Conservation (phyloP, 768 basidiomycete species). For the Tricholoma hemisulphureum region DNA sequence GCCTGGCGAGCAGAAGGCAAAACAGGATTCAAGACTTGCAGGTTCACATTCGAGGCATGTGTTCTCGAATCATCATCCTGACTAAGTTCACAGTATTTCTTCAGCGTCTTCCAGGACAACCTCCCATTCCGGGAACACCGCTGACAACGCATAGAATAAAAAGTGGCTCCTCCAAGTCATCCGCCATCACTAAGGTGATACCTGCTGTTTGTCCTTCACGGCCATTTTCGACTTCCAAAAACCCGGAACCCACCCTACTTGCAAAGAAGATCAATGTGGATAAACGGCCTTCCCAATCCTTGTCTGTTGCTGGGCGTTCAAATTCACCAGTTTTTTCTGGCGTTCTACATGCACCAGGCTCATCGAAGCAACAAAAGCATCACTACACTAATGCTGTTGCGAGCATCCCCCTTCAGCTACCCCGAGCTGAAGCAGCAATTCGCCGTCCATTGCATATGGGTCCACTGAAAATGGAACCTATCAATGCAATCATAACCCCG, state of each 20-base stretch:
- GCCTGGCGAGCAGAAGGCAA: constrained; percentile 19
- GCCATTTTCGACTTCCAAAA: background rate
- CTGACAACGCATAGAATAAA: background rate
- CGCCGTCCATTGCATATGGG: background rate
- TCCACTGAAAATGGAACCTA: background rate
- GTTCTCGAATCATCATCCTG: too few species aligned
- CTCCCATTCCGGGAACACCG: background rate
- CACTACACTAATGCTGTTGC: background rate
- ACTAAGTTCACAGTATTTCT: background rate
- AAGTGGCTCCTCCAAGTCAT: background rate
- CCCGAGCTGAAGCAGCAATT: background rate
- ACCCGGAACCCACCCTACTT: background rate
- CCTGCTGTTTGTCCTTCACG: background rate
- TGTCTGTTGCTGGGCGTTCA: background rate
- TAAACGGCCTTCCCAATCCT: background rate
- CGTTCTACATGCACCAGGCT: background rate
- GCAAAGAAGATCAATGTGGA: background rate
- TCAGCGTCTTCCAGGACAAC: constrained; percentile 1
- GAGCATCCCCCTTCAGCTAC: background rate
- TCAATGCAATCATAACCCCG: background rate
- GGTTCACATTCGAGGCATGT: constrained; percentile 20
- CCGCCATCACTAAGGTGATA: background rate
- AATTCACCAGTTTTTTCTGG: background rate
- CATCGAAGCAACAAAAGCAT: background rate
- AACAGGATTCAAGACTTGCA: constrained; percentile 21